Percentiles rank a stretch among this genome's conserved stretches.
These are phyloP conservation scores for Rhododendron molle DNA, from an alignment of 148 eudicot species.

Conservation along the genomic window DNA sequence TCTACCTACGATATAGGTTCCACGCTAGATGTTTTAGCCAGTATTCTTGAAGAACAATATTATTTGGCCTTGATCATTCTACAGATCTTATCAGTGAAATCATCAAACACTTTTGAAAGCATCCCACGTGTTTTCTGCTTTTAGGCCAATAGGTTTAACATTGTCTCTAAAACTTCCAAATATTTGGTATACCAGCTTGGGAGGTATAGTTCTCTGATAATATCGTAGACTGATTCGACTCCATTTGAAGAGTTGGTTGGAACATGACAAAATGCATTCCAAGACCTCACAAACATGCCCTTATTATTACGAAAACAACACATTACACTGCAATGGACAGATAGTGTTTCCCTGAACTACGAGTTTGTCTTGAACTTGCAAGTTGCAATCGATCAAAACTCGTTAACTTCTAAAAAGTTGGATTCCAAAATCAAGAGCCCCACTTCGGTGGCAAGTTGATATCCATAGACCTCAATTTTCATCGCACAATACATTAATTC, in stretches of 20 bases:
- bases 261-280: background rate
- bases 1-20: background rate
- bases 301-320: background rate
- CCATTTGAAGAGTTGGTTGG: background rate
- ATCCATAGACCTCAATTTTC: background rate
- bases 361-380: background rate
- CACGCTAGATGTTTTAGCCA: background rate
- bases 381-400: background rate
- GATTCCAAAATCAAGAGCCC: background rate
- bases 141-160: background rate
- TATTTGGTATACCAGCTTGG: background rate
- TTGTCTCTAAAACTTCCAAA: background rate
- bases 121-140: background rate
- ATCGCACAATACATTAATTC: background rate
- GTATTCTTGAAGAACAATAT: background rate
- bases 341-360: background rate
- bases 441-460: background rate
- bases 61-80: background rate
- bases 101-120: background rate
- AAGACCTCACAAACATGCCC: background rate
- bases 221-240: too few relatives aligned
- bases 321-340: background rate
- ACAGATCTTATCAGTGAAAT: background rate
- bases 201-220: background rate
- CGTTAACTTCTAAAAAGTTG: background rate